These are phyloP conservation scores for Grifola frondosa DNA, from an alignment of 1,284 basidiomycete species.

Conservation along the genomic window DNA sequence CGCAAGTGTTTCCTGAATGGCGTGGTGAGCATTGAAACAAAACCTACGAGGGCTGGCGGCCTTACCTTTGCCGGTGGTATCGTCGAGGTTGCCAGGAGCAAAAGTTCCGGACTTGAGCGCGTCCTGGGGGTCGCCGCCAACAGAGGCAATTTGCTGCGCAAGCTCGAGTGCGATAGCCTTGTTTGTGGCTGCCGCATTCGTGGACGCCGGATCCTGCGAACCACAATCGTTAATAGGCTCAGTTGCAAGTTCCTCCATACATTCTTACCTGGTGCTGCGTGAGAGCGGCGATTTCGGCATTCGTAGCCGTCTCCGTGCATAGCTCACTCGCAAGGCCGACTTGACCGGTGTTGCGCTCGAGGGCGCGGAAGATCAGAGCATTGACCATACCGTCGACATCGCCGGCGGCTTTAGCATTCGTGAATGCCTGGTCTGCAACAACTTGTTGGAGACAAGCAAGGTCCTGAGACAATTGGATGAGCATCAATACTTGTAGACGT, in stretches of 20 bases:
- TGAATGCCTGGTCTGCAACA: conserved; percentile 67
- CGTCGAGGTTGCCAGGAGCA: conserved; percentile 53
- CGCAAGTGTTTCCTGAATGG: conserved; percentile 57
- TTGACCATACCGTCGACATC: conserved; percentile 58
- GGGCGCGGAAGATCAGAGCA: conserved; percentile 62
- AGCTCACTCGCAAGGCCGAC: conserved; percentile 50
- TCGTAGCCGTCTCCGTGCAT: conserved; percentile 58
- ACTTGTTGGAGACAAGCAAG: conserved; percentile 66
- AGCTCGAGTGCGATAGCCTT: conserved; percentile 61
- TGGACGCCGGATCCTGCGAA: conserved; percentile 59
- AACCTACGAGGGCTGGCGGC: too few species aligned
- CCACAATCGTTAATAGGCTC: neutral
- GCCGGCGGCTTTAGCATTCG: conserved; percentile 63
- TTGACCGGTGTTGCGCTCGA: conserved; percentile 64
- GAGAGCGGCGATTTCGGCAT: conserved; percentile 68
- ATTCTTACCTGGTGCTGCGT: conserved; percentile 54
- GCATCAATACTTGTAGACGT: neutral
- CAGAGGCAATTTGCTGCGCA: conserved; percentile 58
- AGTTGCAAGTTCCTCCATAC: too few species aligned
- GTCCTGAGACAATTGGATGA: conserved; percentile 39
- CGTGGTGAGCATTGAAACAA: too few species aligned
- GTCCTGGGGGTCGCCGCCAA: conserved; percentile 62
- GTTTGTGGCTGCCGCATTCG: conserved; percentile 56
- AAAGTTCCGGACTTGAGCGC: conserved; percentile 67
- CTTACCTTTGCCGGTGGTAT: conserved; percentile 46